Evolutionary conservation across 106 monocot genomes (phyloP).

Genomic region (Vanilla planifolia): DNA sequence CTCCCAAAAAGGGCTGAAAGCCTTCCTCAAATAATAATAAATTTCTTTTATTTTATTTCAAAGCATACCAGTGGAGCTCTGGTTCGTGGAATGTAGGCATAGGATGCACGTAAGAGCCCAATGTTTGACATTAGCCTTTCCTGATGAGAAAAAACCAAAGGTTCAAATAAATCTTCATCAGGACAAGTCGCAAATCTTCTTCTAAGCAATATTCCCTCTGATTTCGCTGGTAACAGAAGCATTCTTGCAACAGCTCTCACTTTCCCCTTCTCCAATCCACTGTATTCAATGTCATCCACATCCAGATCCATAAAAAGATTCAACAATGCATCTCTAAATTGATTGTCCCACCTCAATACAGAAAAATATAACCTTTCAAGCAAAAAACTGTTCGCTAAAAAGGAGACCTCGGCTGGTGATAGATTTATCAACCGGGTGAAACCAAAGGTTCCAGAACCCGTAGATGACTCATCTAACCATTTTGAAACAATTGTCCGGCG

Average conservation of each 20-base stretch:
- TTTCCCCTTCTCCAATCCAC: slow-evolving; percentile 34
- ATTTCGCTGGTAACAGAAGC: slow-evolving; percentile 64
- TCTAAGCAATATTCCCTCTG: slow-evolving; percentile 47
- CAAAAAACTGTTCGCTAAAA: slow-evolving; percentile 60
- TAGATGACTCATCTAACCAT: slow-evolving; percentile 6
- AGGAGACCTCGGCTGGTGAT: slow-evolving; percentile 68
- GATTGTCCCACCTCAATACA: slow-evolving; percentile 38
- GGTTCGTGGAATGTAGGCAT: slow-evolving; percentile 78
- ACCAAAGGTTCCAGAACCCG: slow-evolving; percentile 57
- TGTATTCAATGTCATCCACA: slow-evolving; percentile 25
- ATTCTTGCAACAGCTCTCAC: slow-evolving; percentile 66
- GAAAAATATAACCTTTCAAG: slow-evolving; percentile 70
- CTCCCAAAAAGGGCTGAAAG: too few relatives aligned
- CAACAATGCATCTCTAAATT: slow-evolving; percentile 43
- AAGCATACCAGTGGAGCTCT: slow-evolving; percentile 83
- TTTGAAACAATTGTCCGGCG: slow-evolving; percentile 35
- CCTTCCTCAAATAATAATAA: too few relatives aligned
- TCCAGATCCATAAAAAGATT: slow-evolving; percentile 53
- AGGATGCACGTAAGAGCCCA: slow-evolving; percentile 61
- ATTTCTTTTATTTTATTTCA: slow-evolving; percentile 1
- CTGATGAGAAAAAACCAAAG: slow-evolving; percentile 60
- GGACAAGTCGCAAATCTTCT: slow-evolving; percentile 53
- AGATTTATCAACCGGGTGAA: slow-evolving; percentile 81
- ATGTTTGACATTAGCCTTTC: slow-evolving; percentile 68
- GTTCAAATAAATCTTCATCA: slow-evolving; percentile 47